Conservation (phyloP, 2,329 filamentous ascomycete genomes). For the Paraconiothyrium brasiliense region DNA sequence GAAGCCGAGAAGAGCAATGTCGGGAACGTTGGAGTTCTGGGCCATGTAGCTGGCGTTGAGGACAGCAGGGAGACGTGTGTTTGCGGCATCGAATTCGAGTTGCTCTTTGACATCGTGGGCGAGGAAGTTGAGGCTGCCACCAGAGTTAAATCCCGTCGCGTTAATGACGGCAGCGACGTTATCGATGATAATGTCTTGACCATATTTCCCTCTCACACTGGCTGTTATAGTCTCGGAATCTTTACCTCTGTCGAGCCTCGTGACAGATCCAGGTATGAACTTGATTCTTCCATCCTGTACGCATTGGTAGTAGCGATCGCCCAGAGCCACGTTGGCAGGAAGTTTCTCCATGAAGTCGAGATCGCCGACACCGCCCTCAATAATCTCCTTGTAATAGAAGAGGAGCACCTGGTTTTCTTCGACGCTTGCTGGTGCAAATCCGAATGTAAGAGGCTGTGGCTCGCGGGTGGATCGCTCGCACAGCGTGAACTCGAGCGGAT, state of each 20-base stretch:
- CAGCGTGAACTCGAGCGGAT: conserved; percentile 15
- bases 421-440: conserved; percentile 9
- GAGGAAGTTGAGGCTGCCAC: conserved; percentile 70
- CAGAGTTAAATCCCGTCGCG: conserved; percentile 74
- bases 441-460: conserved; percentile 14
- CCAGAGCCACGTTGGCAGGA: conserved; percentile 71
- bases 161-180: conserved; percentile 73
- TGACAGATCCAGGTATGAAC: conserved; percentile 36
- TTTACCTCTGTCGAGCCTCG: conserved; percentile 13
- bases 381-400: conserved; percentile 13
- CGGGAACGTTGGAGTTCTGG: conserved; percentile 67
- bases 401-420: conserved; percentile 4
- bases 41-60: conserved; percentile 49
- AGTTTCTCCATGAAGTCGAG: conserved; percentile 47
- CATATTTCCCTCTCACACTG: neutral
- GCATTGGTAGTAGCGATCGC: conserved; percentile 74
- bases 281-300: conserved; percentile 67
- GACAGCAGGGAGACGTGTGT: conserved; percentile 54
- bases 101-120: conserved; percentile 62
- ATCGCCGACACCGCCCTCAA: conserved; percentile 12
- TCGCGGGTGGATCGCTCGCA: conserved; percentile 49
- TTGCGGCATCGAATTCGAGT: conserved; percentile 66
- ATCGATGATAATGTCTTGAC: conserved; percentile 48
- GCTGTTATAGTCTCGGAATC: conserved; percentile 1
- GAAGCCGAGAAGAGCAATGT: conserved; percentile 79